phyloP scores from a whole-genome alignment of 2,329 filamentous ascomycete genomes.

The Nothomitra cinnamomea region DNA sequence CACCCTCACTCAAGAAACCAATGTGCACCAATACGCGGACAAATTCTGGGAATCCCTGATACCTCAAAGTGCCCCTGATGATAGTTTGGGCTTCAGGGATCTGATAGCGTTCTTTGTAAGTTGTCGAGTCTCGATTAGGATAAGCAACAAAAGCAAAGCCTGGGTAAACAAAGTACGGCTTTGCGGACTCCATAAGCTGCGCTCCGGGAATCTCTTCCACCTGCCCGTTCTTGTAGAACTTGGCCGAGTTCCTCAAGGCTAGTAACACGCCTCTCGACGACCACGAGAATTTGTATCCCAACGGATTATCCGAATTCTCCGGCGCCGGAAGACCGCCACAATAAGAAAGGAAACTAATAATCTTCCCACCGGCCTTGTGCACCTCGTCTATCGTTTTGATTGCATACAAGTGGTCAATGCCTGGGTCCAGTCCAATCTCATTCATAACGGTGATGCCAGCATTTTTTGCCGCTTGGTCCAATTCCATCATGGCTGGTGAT shows the following conservation, averaged over 20 bases:
- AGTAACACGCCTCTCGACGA: constrained; percentile 71
- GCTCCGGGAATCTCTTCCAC: constrained; percentile 29
- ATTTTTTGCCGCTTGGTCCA: constrained; percentile 66
- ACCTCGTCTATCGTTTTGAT: constrained; percentile 78
- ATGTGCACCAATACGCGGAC: constrained; percentile 76
- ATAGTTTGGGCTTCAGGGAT: constrained; percentile 87
- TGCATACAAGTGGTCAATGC: constrained; percentile 58
- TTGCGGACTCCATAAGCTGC: constrained; percentile 72
- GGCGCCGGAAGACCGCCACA: constrained; percentile 62
- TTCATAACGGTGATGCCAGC: constrained; percentile 97
- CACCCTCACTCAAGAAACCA: constrained; percentile 66
- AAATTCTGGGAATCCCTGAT: constrained; percentile 81
- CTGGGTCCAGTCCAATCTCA: constrained; percentile 67
- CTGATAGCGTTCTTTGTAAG: constrained; percentile 74
- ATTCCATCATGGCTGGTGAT: constrained; percentile 78
- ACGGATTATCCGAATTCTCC: constrained; percentile 69
- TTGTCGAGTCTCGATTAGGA: constrained; percentile 78
- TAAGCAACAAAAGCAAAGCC: constrained; percentile 80
- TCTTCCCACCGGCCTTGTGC: constrained; percentile 75
- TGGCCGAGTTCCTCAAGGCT: constrained; percentile 72
- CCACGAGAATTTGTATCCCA: constrained; percentile 86
- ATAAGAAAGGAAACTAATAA: constrained; percentile 65
- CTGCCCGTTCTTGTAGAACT: constrained; percentile 65
- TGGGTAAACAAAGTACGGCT: constrained; percentile 73
- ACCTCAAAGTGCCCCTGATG: constrained; percentile 69